Conservation (phyloP, 2,329 filamentous ascomycete genomes). For the Fusarium sublunatum region DNA sequence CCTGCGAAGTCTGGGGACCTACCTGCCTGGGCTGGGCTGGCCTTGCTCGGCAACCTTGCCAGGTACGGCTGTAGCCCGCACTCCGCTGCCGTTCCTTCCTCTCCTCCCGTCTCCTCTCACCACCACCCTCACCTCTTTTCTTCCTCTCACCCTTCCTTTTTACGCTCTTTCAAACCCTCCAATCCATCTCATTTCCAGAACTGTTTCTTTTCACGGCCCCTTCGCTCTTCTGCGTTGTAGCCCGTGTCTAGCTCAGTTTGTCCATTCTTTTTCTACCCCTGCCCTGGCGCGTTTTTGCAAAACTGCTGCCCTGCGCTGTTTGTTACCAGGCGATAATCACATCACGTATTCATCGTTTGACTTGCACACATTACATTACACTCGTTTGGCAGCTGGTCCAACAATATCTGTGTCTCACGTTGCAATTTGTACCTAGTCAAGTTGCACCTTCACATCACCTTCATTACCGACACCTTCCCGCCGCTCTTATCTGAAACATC, state of each 20-base stretch:
- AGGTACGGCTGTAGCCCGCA: not conserved
- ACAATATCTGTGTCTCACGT: conserved; percentile 26
- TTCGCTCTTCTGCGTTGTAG: conserved; percentile 34
- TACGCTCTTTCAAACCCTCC: conserved; percentile 26
- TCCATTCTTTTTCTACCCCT: conserved; percentile 45
- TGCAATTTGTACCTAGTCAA: conserved; percentile 13
- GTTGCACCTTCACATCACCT: conserved; percentile 18
- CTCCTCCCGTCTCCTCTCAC: conserved; percentile 30
- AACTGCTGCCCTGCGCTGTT: conserved; percentile 30
- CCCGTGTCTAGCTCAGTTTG: conserved; percentile 42
- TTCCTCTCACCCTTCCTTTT: conserved; percentile 22
- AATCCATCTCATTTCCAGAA: conserved; percentile 26
- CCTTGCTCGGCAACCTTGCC: conserved; percentile 19
- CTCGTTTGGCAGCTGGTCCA: conserved; percentile 46
- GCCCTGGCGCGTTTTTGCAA: conserved; percentile 43
- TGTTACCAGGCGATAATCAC: conserved; percentile 12
- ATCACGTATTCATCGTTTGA: conserved; percentile 27
- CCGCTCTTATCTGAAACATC: conserved; percentile 43
- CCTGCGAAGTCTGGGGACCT: conserved; percentile 29
- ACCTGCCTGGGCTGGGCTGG: too few species aligned
- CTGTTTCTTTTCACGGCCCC: conserved; percentile 37
- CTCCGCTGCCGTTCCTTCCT: conserved; percentile 23
- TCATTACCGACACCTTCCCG: conserved; percentile 15
- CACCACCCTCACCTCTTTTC: conserved; percentile 29
- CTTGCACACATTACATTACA: conserved; percentile 18